These are phyloP conservation scores for Trichosanthes cucumerina DNA, from an alignment of 306 rosid genomes.

Conservation along the genomic window DNA sequence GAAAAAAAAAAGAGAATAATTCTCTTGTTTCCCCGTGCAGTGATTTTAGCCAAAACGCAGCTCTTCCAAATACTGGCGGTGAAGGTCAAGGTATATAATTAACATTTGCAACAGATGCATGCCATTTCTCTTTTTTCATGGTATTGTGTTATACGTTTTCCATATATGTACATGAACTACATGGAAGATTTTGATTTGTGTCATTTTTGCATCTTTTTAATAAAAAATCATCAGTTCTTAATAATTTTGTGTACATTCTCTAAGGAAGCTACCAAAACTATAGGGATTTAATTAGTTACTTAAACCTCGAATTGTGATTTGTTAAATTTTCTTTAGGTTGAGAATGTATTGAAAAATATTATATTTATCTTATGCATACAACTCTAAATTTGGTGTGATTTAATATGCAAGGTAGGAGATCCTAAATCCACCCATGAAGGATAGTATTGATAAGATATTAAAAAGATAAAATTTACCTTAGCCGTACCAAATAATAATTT, in stretches of 20 bases:
- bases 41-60: conserved; percentile 28
- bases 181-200: background rate
- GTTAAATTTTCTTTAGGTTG: background rate
- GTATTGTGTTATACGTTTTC: background rate
- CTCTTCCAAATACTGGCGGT: conserved; percentile 31
- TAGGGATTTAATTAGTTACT: background rate
- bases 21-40: conserved; percentile 26
- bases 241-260: background rate
- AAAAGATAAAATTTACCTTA: too few relatives aligned
- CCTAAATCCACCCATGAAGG: background rate
- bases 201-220: background rate
- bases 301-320: background rate
- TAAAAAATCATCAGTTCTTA: background rate
- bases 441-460: background rate
- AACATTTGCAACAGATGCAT: background rate
- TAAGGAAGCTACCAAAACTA: background rate
- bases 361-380: background rate
- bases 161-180: background rate
- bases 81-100: conserved; percentile 21
- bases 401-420: background rate
- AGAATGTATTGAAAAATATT: background rate
- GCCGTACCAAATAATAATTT: too few relatives aligned
- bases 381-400: background rate
- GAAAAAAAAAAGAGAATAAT: background rate
- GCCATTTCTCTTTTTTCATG: background rate